A percentile compares a stretch with the other conserved stretches of the same genome.
Conservation (phyloP, 192 early-diverging fungal species). For the Kickxella alabastrina region DNA sequence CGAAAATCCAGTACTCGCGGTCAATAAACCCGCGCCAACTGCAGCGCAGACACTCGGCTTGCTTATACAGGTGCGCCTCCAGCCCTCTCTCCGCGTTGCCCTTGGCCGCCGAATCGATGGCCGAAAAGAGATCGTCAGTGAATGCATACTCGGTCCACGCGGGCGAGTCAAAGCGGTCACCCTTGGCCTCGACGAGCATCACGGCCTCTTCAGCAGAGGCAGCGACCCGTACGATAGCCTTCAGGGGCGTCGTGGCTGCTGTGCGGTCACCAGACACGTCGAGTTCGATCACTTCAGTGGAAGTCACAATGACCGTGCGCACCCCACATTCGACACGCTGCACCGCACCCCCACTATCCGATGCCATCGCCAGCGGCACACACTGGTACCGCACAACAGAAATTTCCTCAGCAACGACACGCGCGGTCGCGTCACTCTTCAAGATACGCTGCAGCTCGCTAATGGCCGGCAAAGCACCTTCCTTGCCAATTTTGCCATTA, state of each 20-base stretch:
- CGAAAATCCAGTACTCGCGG: constrained; percentile 17
- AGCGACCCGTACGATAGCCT: constrained; percentile 11
- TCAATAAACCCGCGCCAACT: constrained; percentile 44
- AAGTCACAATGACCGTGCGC: constrained; percentile 15
- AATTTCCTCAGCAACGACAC: not conserved
- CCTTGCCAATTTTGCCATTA: too few relatives aligned
- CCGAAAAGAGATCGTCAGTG: not conserved
- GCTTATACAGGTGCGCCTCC: constrained; percentile 36
- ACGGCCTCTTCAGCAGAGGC: not conserved
- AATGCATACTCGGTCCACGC: constrained; percentile 16
- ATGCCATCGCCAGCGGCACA: constrained; percentile 1
- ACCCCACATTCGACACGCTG: constrained; percentile 1
- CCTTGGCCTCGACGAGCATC: constrained; percentile 24
- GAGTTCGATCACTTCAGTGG: constrained; percentile 13
- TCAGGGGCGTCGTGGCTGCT: constrained; percentile 2
- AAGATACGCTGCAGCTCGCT: constrained; percentile 18
- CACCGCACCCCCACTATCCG: not conserved
- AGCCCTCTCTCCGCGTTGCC: constrained; percentile 10
- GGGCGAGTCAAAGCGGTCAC: constrained; percentile 25
- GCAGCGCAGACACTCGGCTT: constrained; percentile 48
- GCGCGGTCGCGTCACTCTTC: constrained; percentile 8
- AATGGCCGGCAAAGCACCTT: not conserved
- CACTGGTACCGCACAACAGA: constrained; percentile 7
- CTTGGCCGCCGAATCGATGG: not conserved
- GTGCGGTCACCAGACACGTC: not conserved